These are phyloP conservation scores for Chenopodium berlandieri DNA, from an alignment of 148 eudicot species.

Conservation along the genomic window DNA sequence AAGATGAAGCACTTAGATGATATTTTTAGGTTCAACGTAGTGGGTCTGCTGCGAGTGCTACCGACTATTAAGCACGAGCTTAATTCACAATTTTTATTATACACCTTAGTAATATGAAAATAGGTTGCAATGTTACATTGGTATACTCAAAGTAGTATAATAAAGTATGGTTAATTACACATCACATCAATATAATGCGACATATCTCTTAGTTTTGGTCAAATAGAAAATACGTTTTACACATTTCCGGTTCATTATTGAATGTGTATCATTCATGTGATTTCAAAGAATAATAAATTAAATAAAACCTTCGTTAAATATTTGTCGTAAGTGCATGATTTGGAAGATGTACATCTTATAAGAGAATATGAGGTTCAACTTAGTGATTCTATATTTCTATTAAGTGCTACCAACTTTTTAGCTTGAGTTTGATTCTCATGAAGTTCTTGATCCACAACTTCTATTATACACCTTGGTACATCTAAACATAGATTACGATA, in stretches of 20 bases:
- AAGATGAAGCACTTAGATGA: neutral
- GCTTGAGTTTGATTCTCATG: too few species aligned
- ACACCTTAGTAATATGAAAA: neutral
- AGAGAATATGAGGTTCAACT: neutral
- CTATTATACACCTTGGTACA: neutral
- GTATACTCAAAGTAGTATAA: neutral
- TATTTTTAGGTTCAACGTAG: neutral
- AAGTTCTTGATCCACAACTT: neutral
- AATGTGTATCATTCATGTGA: too few species aligned
- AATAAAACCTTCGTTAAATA: too few species aligned
- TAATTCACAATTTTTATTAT: too few species aligned
- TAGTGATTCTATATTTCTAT: neutral
- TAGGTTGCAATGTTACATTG: too few species aligned
- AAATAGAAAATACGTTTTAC: too few species aligned
- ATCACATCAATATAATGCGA: neutral
- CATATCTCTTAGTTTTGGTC: too few species aligned
- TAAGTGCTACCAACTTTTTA: neutral
- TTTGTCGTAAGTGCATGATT: neutral
- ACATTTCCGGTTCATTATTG: too few species aligned
- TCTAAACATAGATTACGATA: too few species aligned
- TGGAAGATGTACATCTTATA: neutral
- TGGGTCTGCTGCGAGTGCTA: neutral
- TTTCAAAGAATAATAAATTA: too few species aligned
- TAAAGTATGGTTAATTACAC: neutral
- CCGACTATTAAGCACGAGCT: neutral